Evolutionary conservation across 2,329 filamentous ascomycete genomes (phyloP).

Genomic region (Tolypocladium endophyticum): DNA sequence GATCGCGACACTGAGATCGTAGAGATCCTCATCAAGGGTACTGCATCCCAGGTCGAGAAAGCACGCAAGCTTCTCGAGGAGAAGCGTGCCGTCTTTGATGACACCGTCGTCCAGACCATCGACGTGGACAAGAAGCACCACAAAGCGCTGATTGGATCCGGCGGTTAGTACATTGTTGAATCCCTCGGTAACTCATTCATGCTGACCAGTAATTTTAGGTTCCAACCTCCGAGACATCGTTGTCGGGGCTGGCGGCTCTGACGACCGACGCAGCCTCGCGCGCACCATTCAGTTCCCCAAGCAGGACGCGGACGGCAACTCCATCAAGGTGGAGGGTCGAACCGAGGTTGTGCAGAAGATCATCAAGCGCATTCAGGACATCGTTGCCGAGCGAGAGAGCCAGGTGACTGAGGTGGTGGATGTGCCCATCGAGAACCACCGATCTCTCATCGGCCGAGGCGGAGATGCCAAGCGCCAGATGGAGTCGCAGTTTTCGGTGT

Average conservation of each 20-base stretch:
- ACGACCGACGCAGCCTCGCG: constrained; percentile 72
- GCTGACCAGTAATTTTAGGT: constrained; percentile 37
- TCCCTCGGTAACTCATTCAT: neutral
- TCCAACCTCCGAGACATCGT: constrained; percentile 81
- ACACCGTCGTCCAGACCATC: constrained; percentile 74
- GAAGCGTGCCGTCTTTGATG: constrained; percentile 78
- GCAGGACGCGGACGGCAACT: constrained; percentile 69
- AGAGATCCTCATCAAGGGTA: constrained; percentile 86
- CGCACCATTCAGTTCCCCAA: constrained; percentile 93
- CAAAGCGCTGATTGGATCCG: constrained; percentile 75
- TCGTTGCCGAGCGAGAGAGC: constrained; percentile 74
- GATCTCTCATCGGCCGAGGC: constrained; percentile 81
- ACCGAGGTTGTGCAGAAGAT: constrained; percentile 83
- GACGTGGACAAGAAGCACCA: constrained; percentile 95
- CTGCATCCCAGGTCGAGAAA: constrained; percentile 79
- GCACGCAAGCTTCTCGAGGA: constrained; percentile 86
- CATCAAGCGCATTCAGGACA: constrained; percentile 65
- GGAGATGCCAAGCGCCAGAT: constrained; percentile 79
- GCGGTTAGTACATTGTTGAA: constrained; percentile 52
- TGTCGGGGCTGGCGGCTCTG: constrained; percentile 76
- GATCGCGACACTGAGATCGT: constrained; percentile 65
- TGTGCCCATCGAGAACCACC: constrained; percentile 81
- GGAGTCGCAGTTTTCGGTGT: constrained; percentile 76
- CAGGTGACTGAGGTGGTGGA: constrained; percentile 72
- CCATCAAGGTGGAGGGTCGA: constrained; percentile 81